Base-by-base conservation (phyloP, 1,284 basidiomycete genomes). In the Ustilago sp. region DNA sequence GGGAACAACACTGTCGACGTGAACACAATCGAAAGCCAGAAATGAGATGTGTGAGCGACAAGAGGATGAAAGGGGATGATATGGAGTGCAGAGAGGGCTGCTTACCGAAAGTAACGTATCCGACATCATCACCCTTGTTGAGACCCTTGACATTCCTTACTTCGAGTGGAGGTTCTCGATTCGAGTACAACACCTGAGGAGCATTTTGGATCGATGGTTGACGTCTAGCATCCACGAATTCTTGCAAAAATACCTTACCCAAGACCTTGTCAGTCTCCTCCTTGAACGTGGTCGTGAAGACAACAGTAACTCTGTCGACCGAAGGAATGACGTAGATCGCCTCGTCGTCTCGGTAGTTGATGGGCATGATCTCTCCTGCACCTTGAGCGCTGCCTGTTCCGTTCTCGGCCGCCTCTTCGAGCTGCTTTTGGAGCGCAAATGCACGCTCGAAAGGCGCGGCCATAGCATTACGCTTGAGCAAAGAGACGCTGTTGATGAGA, bases 241-340 rank as follows among this genome's bases (percentile, higher is more conserved):
- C 97, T 89, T 99, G 97, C 69, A 99, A 88, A 88, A 99, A 99
- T 7, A 99, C 93, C 84, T 95, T 95, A 31, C 97, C 97, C 86
- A 95, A 94, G 59, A 98, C 93, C 63, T 94, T 91, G 88, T 99
- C 97, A 7, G 96, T 98, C 87, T 99, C 97, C 83, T 99, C 97
- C 82, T 93, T 90, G 89, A 99, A 99, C 52, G 95, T 90, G 12
- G 97, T 99, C 4, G 93, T 95, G 88, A 99, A 99, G 82, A 98
- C 94, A 66, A 98, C 94, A 0, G 97, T 99, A 58, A 99, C 96
- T 70, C 97, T 92, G 89, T 99, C 97, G 59, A 91, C 90, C 51
- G 92, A 91, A 5, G 97, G 94, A 82, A 94, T 93, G 48, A 99
- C 90, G 86, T 95, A 99, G 87, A 99, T 97, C 8, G 94, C 95